phyloP scores from a whole-genome alignment of 805 yeast species.

The Saccharomycopsis schoenii region DNA sequence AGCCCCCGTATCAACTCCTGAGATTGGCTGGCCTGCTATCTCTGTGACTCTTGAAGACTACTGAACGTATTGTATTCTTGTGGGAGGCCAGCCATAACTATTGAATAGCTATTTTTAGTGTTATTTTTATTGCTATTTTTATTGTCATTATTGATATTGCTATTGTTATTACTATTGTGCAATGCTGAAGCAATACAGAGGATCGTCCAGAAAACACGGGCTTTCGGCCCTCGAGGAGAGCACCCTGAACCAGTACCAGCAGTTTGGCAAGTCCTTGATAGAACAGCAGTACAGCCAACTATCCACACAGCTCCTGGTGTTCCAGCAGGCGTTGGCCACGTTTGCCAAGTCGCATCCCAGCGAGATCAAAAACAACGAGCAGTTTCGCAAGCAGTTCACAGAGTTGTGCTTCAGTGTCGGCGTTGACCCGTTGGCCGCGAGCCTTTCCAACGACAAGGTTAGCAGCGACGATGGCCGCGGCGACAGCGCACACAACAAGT shows the following conservation, averaged over 20 bases:
- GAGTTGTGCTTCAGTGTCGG: conserved; percentile 73
- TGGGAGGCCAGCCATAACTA: too few relatives aligned
- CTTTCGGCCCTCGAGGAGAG: conserved; percentile 4
- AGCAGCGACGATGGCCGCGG: conserved; percentile 22
- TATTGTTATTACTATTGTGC: too few relatives aligned
- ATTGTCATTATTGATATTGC: too few relatives aligned
- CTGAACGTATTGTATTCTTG: too few relatives aligned
- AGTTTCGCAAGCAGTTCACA: conserved; percentile 61
- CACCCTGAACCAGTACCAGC: conserved; percentile 9
- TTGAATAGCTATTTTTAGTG: too few relatives aligned
- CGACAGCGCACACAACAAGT: conserved; percentile 23
- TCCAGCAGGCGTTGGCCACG: conserved; percentile 65
- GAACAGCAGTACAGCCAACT: conserved; percentile 51
- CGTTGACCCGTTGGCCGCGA: conserved; percentile 61
- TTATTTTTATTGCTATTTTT: too few relatives aligned
- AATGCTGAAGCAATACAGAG: not conserved
- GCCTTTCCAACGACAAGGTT: conserved; percentile 24
- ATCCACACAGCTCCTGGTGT: conserved; percentile 61
- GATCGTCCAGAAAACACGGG: conserved; percentile 1
- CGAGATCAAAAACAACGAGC: conserved; percentile 54
- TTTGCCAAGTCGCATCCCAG: conserved; percentile 65
- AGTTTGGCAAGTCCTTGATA: conserved; percentile 25
- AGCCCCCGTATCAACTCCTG: too few relatives aligned
- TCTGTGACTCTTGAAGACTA: too few relatives aligned
- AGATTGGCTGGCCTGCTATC: too few relatives aligned